Base-by-base conservation (phyloP, 768 basidiomycete species). In the Kwoniella shandongensis region DNA sequence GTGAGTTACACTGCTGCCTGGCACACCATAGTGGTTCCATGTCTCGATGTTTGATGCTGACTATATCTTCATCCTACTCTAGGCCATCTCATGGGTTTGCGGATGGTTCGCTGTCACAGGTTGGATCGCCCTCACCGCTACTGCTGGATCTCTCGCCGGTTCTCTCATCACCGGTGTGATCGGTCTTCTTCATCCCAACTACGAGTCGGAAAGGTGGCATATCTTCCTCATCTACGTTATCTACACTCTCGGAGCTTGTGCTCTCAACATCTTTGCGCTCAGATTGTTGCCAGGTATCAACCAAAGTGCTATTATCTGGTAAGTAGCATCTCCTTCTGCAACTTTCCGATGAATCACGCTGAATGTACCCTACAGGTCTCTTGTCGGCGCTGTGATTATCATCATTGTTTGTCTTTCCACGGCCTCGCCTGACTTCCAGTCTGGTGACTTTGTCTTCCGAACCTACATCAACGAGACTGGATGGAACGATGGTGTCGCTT, bases 71-170 rank as follows among this genome's bases (percentile, higher is more conserved):
- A 32, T 0, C 5, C 3, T 27, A 0, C 0, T 22, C 17, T 42
- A 62, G 61, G 61, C 64, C n/a, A 65, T 68, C 32, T 69, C 65
- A 36, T 71, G 62, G 62, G 51, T 67, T 38, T 64, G 64, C 39
- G 72, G 72, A 2, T 74, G 69, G 72, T 61, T 74, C 55, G 61
- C 69, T 11, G 63, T 65, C 5, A 57, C 71, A 2, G 71, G 71
- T 6, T 73, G 71, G 71, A 58, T 67, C 52, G 61, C 69, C 17
- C 57, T 73, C 4, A 63, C 61, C 29, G 72, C 72, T 2, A 74
- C 72, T 4, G 65, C 67, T 13, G 57, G 59, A 8, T 71, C 66
- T 13, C 66, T 74, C 25, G 69, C 65, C 12, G 65, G 67, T 23
- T 41, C 41, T 2, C 53, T 71, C 15, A 66, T 68, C 52, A 67